Conservation (phyloP, 495 filamentous ascomycete genomes). For the Aspergillus mulundensis region DNA sequence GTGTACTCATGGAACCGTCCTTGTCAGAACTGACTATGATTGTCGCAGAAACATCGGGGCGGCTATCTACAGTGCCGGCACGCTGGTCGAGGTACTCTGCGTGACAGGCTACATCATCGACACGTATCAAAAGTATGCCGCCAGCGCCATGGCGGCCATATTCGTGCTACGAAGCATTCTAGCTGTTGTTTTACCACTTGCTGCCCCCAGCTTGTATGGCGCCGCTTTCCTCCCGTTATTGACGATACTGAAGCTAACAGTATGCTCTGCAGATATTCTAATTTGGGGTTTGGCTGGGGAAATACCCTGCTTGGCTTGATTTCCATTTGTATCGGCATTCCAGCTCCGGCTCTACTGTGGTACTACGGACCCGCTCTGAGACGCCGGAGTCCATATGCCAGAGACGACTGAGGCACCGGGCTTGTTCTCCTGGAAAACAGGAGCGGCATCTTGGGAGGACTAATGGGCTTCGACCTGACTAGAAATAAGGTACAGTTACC, state of each 20-base stretch:
- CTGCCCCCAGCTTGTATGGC: slow-evolving; percentile 53
- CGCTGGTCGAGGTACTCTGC: slow-evolving; percentile 60
- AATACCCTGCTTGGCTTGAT: slow-evolving; percentile 35
- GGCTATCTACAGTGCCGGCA: slow-evolving; percentile 50
- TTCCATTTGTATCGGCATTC: background rate
- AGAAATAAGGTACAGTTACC: no score
- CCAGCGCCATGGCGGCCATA: slow-evolving; percentile 62
- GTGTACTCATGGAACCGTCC: no score
- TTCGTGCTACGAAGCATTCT: slow-evolving; percentile 60
- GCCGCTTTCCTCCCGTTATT: no score
- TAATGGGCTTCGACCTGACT: no score
- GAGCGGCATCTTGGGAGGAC: no score
- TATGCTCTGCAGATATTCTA: slow-evolving; percentile 29
- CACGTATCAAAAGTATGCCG: slow-evolving; percentile 66
- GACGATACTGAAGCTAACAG: no score
- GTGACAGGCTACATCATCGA: slow-evolving; percentile 40
- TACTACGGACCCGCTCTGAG: background rate
- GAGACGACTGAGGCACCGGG: no score
- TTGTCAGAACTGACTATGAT: no score
- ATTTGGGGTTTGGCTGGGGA: slow-evolving; percentile 55
- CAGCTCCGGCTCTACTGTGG: slow-evolving; percentile 3
- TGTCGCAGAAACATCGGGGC: slow-evolving; percentile 53
- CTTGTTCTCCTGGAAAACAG: no score
- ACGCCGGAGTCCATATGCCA: background rate
- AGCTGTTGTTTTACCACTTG: slow-evolving; percentile 72